Conservation (phyloP, 1,284 basidiomycete species). For the Athelia sp. region DNA sequence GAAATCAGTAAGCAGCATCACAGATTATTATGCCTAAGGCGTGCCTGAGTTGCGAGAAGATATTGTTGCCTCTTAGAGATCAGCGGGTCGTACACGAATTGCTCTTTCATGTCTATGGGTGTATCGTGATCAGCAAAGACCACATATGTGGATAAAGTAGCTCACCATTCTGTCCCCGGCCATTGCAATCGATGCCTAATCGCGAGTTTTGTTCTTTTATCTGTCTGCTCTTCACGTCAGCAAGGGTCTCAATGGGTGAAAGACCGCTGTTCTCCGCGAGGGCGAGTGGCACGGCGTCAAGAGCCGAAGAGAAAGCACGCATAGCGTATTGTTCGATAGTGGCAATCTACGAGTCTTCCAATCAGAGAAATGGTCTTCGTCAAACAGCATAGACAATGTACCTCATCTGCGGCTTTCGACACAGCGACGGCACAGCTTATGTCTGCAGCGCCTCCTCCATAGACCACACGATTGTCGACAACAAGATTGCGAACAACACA, state of each 20-base stretch:
- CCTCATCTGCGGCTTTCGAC: conserved; percentile 90
- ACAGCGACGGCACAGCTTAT: conserved; percentile 95
- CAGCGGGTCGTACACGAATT: conserved; percentile 95
- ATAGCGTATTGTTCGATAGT: conserved; percentile 99
- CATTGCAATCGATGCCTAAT: conserved; percentile 93
- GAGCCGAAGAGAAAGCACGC: conserved; percentile 93
- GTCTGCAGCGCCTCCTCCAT: conserved; percentile 96
- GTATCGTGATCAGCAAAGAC: not conserved
- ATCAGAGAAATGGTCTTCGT: not conserved
- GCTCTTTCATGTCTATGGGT: conserved; percentile 92
- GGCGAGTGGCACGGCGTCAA: conserved; percentile 92
- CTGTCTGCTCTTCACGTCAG: conserved; percentile 92
- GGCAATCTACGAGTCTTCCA: conserved; percentile 58
- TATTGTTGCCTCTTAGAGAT: conserved; percentile 98
- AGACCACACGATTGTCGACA: conserved; percentile 94
- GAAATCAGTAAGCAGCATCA: not conserved
- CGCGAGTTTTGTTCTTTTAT: conserved; percentile 83
- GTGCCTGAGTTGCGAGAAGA: conserved; percentile 92
- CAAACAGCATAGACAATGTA: conserved; percentile 23
- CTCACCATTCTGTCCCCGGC: conserved; percentile 80
- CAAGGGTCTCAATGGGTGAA: conserved; percentile 93
- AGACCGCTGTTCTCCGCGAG: conserved; percentile 97
- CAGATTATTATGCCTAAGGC: conserved; percentile 13
- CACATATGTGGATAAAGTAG: conserved; percentile 9
- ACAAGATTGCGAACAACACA: conserved; percentile 96